A percentile compares a stretch with the other conserved stretches of the same genome.
Conservation (phyloP, 257 asterid genomes). For the Solanum pennellii region DNA sequence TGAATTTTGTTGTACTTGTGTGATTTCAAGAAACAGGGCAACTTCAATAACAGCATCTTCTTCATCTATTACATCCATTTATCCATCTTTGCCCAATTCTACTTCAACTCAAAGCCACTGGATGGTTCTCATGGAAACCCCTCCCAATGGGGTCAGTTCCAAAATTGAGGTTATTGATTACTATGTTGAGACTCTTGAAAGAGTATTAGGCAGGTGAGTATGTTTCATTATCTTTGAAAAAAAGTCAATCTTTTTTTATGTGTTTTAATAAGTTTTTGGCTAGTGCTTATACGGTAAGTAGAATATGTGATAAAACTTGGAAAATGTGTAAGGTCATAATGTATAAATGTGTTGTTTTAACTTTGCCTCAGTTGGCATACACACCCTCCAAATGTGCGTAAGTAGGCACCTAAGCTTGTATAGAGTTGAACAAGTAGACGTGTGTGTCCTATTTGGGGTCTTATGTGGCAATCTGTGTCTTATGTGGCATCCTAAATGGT, state of each 20-base stretch:
- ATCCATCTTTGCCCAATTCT: slow-evolving; percentile 10
- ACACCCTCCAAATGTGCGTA: background rate
- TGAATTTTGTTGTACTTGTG: background rate
- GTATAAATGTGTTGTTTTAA: background rate
- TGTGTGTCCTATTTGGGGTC: background rate
- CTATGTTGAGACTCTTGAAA: slow-evolving; percentile 52
- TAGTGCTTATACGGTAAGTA: background rate
- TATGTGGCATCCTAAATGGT: background rate
- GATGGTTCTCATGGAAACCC: slow-evolving; percentile 66
- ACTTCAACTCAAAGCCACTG: slow-evolving; percentile 34
- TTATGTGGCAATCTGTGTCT: background rate
- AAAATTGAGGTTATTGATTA: slow-evolving; percentile 55
- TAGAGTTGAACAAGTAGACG: too few relatives aligned
- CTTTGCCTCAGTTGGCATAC: background rate
- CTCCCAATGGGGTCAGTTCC: slow-evolving; percentile 28
- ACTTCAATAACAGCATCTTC: background rate
- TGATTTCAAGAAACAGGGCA: background rate
- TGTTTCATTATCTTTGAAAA: background rate
- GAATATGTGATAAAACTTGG: background rate
- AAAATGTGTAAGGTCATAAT: background rate
- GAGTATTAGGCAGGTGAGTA: slow-evolving; percentile 57
- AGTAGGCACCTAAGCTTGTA: background rate
- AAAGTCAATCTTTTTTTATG: background rate
- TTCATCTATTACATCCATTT: background rate
- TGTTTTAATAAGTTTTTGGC: background rate